phyloP scores from a whole-genome alignment of 805 yeast species.

The Clavispora vitiphila region DNA sequence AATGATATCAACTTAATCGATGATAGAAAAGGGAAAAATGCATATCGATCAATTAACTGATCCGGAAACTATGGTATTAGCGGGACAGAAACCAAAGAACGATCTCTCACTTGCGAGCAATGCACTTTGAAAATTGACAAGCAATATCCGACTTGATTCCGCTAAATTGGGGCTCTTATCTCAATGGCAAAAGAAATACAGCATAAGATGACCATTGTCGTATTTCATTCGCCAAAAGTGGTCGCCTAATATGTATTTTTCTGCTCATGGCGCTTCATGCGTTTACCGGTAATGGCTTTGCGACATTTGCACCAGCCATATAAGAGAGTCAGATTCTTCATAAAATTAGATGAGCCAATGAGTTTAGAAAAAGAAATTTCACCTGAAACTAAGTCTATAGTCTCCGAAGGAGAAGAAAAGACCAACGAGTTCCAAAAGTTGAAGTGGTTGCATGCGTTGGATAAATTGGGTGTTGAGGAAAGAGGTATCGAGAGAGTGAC shows the following conservation, averaged over 20 bases:
- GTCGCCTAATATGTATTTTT: background rate
- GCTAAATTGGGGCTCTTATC: too few species aligned
- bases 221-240: too few species aligned
- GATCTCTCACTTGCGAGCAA: too few species aligned
- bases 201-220: too few species aligned
- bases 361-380: background rate
- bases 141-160: too few species aligned
- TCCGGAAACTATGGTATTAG: too few species aligned
- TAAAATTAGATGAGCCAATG: background rate
- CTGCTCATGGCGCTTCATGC: background rate
- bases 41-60: too few species aligned
- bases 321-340: background rate
- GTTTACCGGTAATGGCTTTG: slow-evolving; percentile 4
- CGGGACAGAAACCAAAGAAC: too few species aligned
- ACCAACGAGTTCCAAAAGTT: background rate
- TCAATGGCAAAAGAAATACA: too few species aligned
- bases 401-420: background rate
- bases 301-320: slow-evolving; percentile 1
- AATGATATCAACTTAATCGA: too few species aligned
- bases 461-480: slow-evolving; percentile 25
- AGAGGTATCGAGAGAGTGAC: slow-evolving; percentile 33
- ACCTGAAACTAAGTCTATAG: background rate
- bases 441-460: slow-evolving; percentile 5
- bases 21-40: too few species aligned
- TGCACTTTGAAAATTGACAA: too few species aligned